A percentile compares a stretch with the other conserved stretches of the same genome.
Evolutionary conservation across 768 basidiomycete species (phyloP).

Genomic region (Phanerochaete carnosa): DNA sequence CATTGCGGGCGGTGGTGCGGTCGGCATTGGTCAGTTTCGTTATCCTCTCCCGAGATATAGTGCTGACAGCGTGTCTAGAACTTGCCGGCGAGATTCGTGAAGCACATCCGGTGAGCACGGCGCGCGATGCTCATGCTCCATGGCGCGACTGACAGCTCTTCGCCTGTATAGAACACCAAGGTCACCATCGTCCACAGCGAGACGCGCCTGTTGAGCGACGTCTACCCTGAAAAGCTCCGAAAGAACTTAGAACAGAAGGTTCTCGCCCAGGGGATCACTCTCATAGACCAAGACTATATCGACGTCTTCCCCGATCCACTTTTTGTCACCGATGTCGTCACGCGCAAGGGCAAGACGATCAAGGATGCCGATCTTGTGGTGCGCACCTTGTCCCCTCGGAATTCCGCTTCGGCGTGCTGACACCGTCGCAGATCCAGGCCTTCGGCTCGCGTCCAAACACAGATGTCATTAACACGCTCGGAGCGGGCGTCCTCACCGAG

Average conservation of each 20-base stretch:
- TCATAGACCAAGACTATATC: conserved; percentile 51
- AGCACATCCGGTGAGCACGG: conserved; percentile 33
- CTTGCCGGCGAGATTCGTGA: conserved; percentile 43
- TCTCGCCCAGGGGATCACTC: conserved; percentile 40
- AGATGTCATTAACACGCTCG: conserved; percentile 42
- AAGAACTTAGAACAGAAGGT: conserved; percentile 41
- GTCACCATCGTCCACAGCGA: conserved; percentile 62
- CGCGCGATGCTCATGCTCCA: background rate
- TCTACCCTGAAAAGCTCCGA: conserved; percentile 55
- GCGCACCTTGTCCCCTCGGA: conserved; percentile 16
- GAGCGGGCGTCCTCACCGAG: conserved; percentile 30
- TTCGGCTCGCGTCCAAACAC: conserved; percentile 47
- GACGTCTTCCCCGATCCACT: conserved; percentile 42
- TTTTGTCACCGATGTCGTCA: conserved; percentile 34
- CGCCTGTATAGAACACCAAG: conserved; percentile 37
- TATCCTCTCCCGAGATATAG: background rate
- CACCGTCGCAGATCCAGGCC: conserved; percentile 22
- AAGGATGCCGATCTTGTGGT: conserved; percentile 57
- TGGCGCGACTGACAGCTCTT: too few relatives aligned
- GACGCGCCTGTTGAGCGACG: conserved; percentile 46
- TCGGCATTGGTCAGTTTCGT: conserved; percentile 37
- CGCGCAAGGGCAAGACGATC: conserved; percentile 47
- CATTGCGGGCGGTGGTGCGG: conserved; percentile 36
- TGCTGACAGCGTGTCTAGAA: conserved; percentile 24
- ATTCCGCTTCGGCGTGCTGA: background rate